These are phyloP conservation scores for Glonium stellatum DNA, from an alignment of 495 filamentous ascomycete genomes.

Conservation along the genomic window DNA sequence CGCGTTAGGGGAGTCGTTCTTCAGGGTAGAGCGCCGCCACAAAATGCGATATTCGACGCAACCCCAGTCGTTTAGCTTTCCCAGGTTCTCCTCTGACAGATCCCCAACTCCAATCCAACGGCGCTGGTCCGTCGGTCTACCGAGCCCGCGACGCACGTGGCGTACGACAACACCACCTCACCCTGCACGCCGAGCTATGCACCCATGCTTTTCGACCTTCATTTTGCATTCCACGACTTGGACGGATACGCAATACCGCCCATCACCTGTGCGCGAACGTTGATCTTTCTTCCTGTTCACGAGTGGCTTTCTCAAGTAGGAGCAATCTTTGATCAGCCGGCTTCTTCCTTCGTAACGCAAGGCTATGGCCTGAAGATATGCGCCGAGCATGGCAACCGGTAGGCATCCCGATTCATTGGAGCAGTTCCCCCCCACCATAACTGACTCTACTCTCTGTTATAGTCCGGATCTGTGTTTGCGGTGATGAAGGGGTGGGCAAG, in stretches of 20 bases:
- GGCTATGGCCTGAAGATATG: constrained; percentile 14
- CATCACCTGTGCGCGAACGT: background rate
- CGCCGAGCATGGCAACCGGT: constrained; percentile 24
- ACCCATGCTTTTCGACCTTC: no score
- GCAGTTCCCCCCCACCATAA: background rate
- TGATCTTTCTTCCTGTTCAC: background rate
- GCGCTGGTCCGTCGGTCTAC: background rate
- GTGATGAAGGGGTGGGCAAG: constrained; percentile 71
- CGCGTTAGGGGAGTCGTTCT: background rate
- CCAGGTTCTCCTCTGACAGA: background rate
- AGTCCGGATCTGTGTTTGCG: constrained; percentile 95
- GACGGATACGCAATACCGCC: background rate
- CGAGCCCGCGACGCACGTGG: background rate
- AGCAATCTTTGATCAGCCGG: background rate
- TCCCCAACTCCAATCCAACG: background rate
- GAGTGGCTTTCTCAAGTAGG: background rate
- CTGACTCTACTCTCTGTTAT: constrained; percentile 11
- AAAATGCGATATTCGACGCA: background rate
- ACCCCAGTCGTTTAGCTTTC: background rate
- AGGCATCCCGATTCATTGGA: background rate
- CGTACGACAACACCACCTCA: no score
- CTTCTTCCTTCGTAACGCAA: background rate
- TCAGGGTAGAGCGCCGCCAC: background rate
- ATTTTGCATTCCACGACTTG: no score
- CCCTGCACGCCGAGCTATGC: no score